A percentile compares a stretch with the other conserved stretches of the same genome.
These are phyloP conservation scores for Phytophthora citricola DNA, from an alignment of 352 stramenopile genomes.

Conservation along the genomic window DNA sequence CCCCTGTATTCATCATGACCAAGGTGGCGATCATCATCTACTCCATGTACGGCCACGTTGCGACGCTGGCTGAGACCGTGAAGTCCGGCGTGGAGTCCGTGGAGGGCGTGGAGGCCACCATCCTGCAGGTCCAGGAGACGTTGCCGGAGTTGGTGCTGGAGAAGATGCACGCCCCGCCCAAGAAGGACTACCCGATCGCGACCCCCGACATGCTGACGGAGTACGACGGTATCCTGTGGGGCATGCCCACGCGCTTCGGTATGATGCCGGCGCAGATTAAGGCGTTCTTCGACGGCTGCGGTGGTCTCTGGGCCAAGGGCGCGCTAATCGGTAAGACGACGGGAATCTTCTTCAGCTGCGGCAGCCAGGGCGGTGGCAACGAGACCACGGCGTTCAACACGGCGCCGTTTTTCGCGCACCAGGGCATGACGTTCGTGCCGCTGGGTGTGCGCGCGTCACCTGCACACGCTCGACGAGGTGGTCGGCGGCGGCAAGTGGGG, in stretches of 20 bases:
- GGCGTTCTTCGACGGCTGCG: conserved; percentile 75
- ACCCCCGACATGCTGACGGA: conserved; percentile 59
- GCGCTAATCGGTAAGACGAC: conserved; percentile 75
- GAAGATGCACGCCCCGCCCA: conserved; percentile 80
- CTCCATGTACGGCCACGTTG: conserved; percentile 85
- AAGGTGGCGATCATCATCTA: conserved; percentile 84
- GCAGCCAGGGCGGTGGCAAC: conserved; percentile 73
- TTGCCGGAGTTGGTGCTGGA: conserved; percentile 69
- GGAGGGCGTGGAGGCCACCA: conserved; percentile 48
- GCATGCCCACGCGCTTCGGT: conserved; percentile 86
- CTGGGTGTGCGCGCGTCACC: conserved; percentile 48
- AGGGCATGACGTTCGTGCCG: conserved; percentile 86
- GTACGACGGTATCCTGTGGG: conserved; percentile 65
- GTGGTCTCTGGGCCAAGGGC: conserved; percentile 66
- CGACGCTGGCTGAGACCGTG: conserved; percentile 64
- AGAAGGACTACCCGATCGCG: conserved; percentile 66
- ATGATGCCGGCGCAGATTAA: conserved; percentile 78
- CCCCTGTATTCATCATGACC: conserved; percentile 32
- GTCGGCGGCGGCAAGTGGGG: conserved; percentile 60
- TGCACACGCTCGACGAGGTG: conserved; percentile 58
- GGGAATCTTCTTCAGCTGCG: conserved; percentile 74
- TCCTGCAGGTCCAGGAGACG: conserved; percentile 79
- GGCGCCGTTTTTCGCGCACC: conserved; percentile 75
- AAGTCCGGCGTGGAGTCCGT: conserved; percentile 69
- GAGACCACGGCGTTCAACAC: conserved; percentile 77